Evolutionary conservation across 129 eudicot species (phyloP).

Genomic region (Flaveria ramosissima): DNA sequence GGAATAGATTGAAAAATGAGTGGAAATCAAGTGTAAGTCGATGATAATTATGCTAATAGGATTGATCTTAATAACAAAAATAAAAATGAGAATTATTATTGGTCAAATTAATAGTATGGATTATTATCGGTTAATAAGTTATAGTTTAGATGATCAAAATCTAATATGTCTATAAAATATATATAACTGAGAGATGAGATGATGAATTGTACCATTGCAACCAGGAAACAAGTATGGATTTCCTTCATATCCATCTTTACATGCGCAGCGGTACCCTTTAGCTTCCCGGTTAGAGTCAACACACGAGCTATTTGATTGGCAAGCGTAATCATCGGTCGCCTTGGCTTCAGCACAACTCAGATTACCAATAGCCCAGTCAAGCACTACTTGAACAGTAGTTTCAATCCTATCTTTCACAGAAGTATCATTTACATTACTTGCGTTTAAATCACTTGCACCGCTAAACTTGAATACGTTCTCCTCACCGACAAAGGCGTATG

Average conservation of each 20-base stretch:
- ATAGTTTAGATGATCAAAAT: too few relatives aligned
- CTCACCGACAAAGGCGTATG: slow-evolving; percentile 55
- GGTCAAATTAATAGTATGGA: too few relatives aligned
- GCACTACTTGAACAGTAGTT: background rate
- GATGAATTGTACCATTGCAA: background rate
- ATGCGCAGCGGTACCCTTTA: background rate
- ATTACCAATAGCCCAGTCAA: slow-evolving; percentile 14
- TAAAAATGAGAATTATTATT: too few relatives aligned
- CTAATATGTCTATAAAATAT: background rate
- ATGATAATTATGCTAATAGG: too few relatives aligned
- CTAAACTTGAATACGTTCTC: slow-evolving; percentile 21
- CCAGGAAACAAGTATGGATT: background rate
- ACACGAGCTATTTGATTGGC: slow-evolving; percentile 5
- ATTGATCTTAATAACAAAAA: too few relatives aligned
- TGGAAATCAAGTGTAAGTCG: too few relatives aligned
- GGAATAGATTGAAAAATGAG: too few relatives aligned
- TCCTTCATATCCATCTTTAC: background rate
- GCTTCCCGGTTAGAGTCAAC: background rate
- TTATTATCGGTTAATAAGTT: too few relatives aligned
- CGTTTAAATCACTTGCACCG: slow-evolving; percentile 16
- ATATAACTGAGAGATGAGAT: background rate
- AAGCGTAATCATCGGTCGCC: background rate
- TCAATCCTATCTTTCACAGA: slow-evolving; percentile 9
- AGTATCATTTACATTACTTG: background rate
- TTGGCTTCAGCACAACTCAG: background rate